These are phyloP conservation scores for Pseudogymnoascus sp. DNA, from an alignment of 2,329 filamentous ascomycete genomes.

Conservation along the genomic window DNA sequence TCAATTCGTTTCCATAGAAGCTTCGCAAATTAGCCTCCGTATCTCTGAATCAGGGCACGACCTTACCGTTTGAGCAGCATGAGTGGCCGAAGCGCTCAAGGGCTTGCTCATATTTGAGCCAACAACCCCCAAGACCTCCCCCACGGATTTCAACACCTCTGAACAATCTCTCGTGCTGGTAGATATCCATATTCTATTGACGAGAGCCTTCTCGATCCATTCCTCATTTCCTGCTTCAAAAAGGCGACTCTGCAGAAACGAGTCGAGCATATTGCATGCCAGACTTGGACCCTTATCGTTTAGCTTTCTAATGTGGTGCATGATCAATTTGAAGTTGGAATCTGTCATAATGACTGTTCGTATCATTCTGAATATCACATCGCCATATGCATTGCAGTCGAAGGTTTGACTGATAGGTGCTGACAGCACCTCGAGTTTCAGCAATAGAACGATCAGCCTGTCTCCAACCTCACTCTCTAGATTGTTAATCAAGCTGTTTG, in stretches of 20 bases:
- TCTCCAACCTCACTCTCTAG: conserved; percentile 54
- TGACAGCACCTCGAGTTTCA: conserved; percentile 61
- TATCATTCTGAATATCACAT: conserved; percentile 56
- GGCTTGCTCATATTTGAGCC: conserved; percentile 37
- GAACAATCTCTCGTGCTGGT: conserved; percentile 38
- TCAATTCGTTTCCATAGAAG: conserved; percentile 79
- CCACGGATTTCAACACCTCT: conserved; percentile 33
- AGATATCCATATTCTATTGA: conserved; percentile 62
- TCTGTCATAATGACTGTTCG: conserved; percentile 53
- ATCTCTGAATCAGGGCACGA: neutral
- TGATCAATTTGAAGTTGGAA: conserved; percentile 55
- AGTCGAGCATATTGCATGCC: conserved; percentile 49
- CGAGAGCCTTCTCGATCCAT: conserved; percentile 63
- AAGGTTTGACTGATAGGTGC: conserved; percentile 40
- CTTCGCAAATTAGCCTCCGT: conserved; percentile 35
- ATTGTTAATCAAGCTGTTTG: conserved; percentile 49
- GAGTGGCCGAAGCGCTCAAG: conserved; percentile 54
- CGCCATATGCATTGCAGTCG: conserved; percentile 41
- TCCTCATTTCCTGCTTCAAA: conserved; percentile 40
- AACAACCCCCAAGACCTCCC: conserved; percentile 40
- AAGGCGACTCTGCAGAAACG: conserved; percentile 55
- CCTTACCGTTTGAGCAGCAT: conserved; percentile 60
- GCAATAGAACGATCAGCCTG: conserved; percentile 56
- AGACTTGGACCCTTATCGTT: conserved; percentile 45
- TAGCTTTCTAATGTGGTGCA: conserved; percentile 62